Base-by-base conservation (phyloP, 2,329 filamentous ascomycete species). In the Colletotrichum lupini region DNA sequence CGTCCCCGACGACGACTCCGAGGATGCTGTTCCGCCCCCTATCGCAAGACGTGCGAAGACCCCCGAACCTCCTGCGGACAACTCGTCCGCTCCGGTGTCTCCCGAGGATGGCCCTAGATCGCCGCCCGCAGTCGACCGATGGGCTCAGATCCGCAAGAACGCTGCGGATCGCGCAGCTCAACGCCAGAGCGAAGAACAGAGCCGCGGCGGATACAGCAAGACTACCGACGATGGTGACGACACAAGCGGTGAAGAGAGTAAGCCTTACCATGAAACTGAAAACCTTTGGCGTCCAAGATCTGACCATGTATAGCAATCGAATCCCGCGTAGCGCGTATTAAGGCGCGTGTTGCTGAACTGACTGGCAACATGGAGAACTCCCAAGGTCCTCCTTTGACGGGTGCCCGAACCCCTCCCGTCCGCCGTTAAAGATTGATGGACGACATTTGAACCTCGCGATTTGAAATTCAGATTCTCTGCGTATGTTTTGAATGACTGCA, bases 131-230 rank as follows among this genome's bases (percentile, higher is more conserved):
- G 88, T 93, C 76, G 95, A 98, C 80, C 92, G 96, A 67, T 99
- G 97, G 97, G 96, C 96, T 1, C 95, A 97, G 83, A 98, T 98
- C 77, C 91, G 95, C 76, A 96, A 95, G 87, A 98, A 98, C 78
- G 97, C 97, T 12, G 95, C 95, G 4, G 93, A 97, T 74, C 90
- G 95, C 73, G 94, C 93, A 46, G 87, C 90, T 7, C 88, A 87
- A 67, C 88, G 91, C 74, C 86, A 90, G 56, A 91, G 89, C 67
- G 93, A 95, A 76, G 91, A 94, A 77, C 89, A 91, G 75, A 85
- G 85, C 76, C 87, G 87, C 52, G 87, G 87, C 57, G 89, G 85
- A 56, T 86, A 90, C 77, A 89, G 85, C 77, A 89, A 89, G 78
- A 86, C 86, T 32, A 84, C 87, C 8, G 91, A 92, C 71, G 91